Conservation (phyloP, 768 basidiomycete species). For the Lactarius evosmus region DNA sequence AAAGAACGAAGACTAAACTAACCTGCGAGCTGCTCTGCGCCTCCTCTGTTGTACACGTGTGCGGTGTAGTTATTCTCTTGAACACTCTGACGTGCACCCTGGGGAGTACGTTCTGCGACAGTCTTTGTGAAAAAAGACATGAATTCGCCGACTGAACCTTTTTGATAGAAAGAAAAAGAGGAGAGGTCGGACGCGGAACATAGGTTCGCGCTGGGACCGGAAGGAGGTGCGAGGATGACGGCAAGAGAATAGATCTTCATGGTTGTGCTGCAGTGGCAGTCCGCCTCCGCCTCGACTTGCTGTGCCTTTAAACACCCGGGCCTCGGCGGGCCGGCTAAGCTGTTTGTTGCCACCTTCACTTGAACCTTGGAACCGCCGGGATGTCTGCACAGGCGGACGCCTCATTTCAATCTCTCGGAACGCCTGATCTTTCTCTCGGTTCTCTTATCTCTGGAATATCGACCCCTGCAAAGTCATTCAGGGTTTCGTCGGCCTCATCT, state of each 20-base stretch:
- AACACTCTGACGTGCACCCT: slow-evolving; percentile 88
- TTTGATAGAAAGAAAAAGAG: slow-evolving; percentile 92
- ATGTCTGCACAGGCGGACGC: slow-evolving; percentile 27
- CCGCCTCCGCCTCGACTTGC: neutral
- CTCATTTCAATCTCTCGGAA: slow-evolving; percentile 23
- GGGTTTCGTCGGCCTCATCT: slow-evolving; percentile 26
- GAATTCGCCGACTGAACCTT: slow-evolving; percentile 84
- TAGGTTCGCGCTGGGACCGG: slow-evolving; percentile 61
- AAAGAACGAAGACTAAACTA: slow-evolving; percentile 30
- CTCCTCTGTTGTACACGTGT: slow-evolving; percentile 89
- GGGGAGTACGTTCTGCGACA: slow-evolving; percentile 80
- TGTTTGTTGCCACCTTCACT: neutral
- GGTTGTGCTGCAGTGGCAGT: slow-evolving; percentile 25
- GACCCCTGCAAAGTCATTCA: slow-evolving; percentile 28
- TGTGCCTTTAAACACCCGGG: neutral
- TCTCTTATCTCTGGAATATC: slow-evolving; percentile 27
- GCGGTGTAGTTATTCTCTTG: slow-evolving; percentile 92
- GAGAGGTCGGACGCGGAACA: slow-evolving; percentile 74
- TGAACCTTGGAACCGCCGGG: neutral
- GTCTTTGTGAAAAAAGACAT: slow-evolving; percentile 93
- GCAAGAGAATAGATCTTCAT: slow-evolving; percentile 92
- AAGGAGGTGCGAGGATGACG: slow-evolving; percentile 63
- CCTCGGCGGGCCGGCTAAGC: slow-evolving; percentile 4
- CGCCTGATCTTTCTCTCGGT: slow-evolving; percentile 31
- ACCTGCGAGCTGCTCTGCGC: slow-evolving; percentile 85